Conservation (phyloP, 768 basidiomycete species). For the Dioszegia hungarica region DNA sequence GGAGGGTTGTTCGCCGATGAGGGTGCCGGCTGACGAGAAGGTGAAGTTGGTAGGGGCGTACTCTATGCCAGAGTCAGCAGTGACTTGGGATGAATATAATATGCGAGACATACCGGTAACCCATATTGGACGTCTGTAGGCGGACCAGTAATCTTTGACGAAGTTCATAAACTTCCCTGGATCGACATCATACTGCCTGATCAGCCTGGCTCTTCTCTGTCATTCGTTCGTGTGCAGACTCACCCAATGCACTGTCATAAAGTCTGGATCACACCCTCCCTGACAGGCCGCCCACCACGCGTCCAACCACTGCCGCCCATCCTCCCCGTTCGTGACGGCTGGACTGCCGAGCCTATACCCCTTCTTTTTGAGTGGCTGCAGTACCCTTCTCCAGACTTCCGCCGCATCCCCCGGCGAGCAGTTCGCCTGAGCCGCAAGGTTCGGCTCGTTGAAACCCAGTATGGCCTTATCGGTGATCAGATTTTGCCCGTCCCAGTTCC, state of each 20-base stretch:
- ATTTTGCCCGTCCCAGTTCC: slow-evolving; percentile 7
- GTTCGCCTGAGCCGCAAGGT: slow-evolving; percentile 55
- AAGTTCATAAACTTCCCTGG: slow-evolving; percentile 57
- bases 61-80: background rate
- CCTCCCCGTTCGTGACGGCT: slow-evolving; percentile 56
- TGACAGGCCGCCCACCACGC: slow-evolving; percentile 56
- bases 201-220: background rate
- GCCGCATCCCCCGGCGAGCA: slow-evolving; percentile 55
- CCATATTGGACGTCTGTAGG: slow-evolving; percentile 58
- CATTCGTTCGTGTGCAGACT: slow-evolving; percentile 1
- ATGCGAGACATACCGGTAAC: slow-evolving; percentile 52
- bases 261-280: slow-evolving; percentile 58
- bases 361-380: slow-evolving; percentile 54
- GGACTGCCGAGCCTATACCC: slow-evolving; percentile 58
- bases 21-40: slow-evolving; percentile 11
- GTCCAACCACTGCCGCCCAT: slow-evolving; percentile 57
- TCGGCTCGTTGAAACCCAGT: slow-evolving; percentile 38
- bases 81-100: background rate
- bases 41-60: slow-evolving; percentile 23
- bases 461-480: slow-evolving; percentile 16
- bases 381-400: slow-evolving; percentile 55
- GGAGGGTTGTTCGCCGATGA: slow-evolving; percentile 52
- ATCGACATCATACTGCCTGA: slow-evolving; percentile 59
- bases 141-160: slow-evolving; percentile 55
- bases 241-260: slow-evolving; percentile 57